phyloP scores from a whole-genome alignment of 164 flowering plant species.

The Cinnamomum micranthum region DNA sequence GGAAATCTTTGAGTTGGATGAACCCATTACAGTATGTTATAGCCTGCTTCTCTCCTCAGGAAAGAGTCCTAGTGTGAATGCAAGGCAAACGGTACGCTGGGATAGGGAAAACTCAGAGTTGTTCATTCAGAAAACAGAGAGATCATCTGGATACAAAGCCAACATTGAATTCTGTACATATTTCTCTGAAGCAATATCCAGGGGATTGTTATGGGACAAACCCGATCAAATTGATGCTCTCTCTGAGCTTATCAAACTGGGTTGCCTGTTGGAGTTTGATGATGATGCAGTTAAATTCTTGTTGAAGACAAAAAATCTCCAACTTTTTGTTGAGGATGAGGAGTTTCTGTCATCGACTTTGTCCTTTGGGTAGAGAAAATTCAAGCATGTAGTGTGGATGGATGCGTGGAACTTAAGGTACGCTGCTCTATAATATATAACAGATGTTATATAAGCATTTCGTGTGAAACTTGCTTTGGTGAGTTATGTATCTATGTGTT shows the following conservation, averaged over 20 bases:
- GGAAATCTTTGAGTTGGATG: slow-evolving; percentile 33
- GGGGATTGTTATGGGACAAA: slow-evolving; percentile 57
- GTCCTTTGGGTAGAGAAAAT: background rate
- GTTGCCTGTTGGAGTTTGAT: slow-evolving; percentile 45
- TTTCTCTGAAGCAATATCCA: slow-evolving; percentile 49
- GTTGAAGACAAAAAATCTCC: slow-evolving; percentile 55
- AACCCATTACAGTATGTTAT: slow-evolving; percentile 30
- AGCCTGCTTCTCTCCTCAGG: slow-evolving; percentile 17
- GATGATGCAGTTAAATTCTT: slow-evolving; percentile 47
- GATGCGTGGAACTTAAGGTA: background rate
- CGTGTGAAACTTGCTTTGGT: background rate
- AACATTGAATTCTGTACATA: slow-evolving; percentile 43
- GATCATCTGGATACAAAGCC: slow-evolving; percentile 21
- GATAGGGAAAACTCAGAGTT: slow-evolving; percentile 42
- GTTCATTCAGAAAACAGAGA: slow-evolving; percentile 36
- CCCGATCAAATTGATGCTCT: slow-evolving; percentile 36
- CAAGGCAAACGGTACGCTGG: slow-evolving; percentile 46
- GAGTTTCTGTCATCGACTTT: slow-evolving; percentile 18
- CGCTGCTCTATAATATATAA: background rate
- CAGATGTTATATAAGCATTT: background rate
- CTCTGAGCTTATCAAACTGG: slow-evolving; percentile 56
- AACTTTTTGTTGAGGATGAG: slow-evolving; percentile 48
- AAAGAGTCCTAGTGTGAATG: slow-evolving; percentile 18
- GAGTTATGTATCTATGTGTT: background rate
- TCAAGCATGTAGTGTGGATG: background rate